These are phyloP conservation scores for Fusarium equiseti DNA, from an alignment of 2,329 filamentous ascomycete genomes.

Conservation along the genomic window DNA sequence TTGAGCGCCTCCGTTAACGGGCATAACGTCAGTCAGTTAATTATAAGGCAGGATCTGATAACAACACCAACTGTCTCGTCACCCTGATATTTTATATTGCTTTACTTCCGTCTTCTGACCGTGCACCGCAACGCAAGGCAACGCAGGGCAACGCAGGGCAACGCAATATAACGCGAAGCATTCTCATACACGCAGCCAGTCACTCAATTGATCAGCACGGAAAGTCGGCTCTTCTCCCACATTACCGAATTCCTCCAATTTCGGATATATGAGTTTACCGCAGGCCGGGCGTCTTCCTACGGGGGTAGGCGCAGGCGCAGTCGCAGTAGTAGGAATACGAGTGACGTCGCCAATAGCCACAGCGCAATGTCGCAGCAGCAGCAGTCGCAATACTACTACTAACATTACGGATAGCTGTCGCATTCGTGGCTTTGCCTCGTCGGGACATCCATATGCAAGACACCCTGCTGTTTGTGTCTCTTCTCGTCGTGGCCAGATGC, in stretches of 20 bases:
- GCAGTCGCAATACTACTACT: conserved; percentile 13
- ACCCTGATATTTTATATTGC: not conserved
- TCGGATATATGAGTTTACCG: conserved; percentile 51
- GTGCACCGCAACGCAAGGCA: not conserved
- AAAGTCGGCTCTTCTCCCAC: conserved; percentile 27
- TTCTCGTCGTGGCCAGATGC: conserved; percentile 42
- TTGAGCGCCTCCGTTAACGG: conserved; percentile 45
- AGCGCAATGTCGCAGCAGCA: conserved; percentile 23
- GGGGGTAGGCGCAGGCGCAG: conserved; percentile 40
- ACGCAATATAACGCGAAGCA: conserved; percentile 5
- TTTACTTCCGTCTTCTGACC: not conserved
- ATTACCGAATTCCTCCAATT: conserved; percentile 32
- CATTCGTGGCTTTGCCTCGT: conserved; percentile 37
- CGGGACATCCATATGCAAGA: conserved; percentile 35
- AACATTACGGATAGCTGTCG: not conserved
- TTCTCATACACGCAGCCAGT: not conserved
- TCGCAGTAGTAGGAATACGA: conserved; percentile 17
- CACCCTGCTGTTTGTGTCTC: conserved; percentile 40
- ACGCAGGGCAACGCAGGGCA: not conserved
- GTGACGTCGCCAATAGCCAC: conserved; percentile 47
- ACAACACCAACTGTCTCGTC: conserved; percentile 11
- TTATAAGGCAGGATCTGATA: conserved; percentile 1
- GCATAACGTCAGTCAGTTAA: conserved; percentile 21
- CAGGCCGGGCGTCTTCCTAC: conserved; percentile 49
- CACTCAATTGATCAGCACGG: conserved; percentile 6